Base-by-base conservation (phyloP, 2,329 filamentous ascomycete species). In the Cladobotryum protrusum region DNA sequence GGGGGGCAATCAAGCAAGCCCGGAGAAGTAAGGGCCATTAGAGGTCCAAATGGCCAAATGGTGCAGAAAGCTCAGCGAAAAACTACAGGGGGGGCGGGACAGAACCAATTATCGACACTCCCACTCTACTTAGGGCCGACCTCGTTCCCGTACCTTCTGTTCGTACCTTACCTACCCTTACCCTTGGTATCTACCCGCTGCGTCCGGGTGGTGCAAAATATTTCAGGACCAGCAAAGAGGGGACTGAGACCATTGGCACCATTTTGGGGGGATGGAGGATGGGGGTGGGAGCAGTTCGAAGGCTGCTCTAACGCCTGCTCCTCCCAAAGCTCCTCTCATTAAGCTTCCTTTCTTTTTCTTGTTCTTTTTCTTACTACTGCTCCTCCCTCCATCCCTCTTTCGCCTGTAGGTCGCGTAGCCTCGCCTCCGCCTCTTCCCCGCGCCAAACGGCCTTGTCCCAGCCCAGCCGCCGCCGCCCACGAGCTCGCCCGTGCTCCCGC, bases 331-430 rank as follows among this genome's bases (percentile, higher is more conserved):
- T 29, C 24, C 24, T 29, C 24, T 29, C 24, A 29, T 8, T 9
- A 29, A 8, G 24, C 24, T 37, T 37, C 17, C n/a, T n/a, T 37
- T 37, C 5, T 37, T 17, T 37, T 5, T 17, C 35, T 17, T 17
- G 33, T 35, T 14, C 9, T 35, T 35, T 35, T 35, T 35, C 14
- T 14, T 35, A 15, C 35, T 14, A 14, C n/a, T 19, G 11, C 11
- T 12, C n/a, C 37, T 19, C 9, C 15, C 15, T 37, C 14, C 14
- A 37, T 17, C 14, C 3, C 35, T 17, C 35, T 52, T 43, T 49
- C 46, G 49, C 49, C 24, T 29, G 11, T 29, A 29, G 24, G 45
- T 51, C 44, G 49, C 49, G 45, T 51, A 45, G 45, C 45, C 33
- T 12, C 45, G 49, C 45, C 34, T 6, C 24, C 24, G 44, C 45